phyloP scores from a whole-genome alignment of 192 early-diverging fungal genomes.

The Chytriomyces confervae region DNA sequence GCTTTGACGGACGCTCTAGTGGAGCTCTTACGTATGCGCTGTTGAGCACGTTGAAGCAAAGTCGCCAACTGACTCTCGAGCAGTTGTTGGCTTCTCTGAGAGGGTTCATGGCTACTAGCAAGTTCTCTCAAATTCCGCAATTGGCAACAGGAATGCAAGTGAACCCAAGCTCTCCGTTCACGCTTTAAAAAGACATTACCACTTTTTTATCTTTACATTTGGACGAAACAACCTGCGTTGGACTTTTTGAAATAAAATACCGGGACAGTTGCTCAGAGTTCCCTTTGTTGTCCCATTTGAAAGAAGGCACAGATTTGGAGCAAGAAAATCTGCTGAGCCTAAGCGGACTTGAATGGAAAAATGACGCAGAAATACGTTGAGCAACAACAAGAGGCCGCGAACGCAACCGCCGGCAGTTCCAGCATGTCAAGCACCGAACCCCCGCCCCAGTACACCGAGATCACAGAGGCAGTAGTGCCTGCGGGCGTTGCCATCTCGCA shows the following conservation, averaged over 20 bases:
- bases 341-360: too few species aligned
- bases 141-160: slow-evolving; percentile 33
- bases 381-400: too few species aligned
- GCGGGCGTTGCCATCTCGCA: neutral
- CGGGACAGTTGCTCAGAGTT: neutral
- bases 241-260: neutral
- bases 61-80: slow-evolving; percentile 35
- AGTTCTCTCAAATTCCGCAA: slow-evolving; percentile 43
- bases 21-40: slow-evolving; percentile 65
- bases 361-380: too few species aligned
- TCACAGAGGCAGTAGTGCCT: neutral
- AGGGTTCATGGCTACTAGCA: slow-evolving; percentile 15
- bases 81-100: slow-evolving; percentile 45
- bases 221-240: neutral
- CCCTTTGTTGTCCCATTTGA: neutral
- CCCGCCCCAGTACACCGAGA: neutral
- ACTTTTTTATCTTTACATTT: neutral
- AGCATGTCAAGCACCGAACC: neutral
- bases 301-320: neutral
- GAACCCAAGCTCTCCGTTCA: slow-evolving; percentile 28
- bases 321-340: neutral
- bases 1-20: slow-evolving; percentile 56
- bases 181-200: neutral
- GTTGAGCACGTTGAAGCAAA: slow-evolving; percentile 43
- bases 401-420: too few species aligned